A percentile compares a stretch with the other conserved stretches of the same genome.
These are phyloP conservation scores for Haematococcus sp. DNA, from an alignment of 139 green algal genomes.

Conservation along the genomic window DNA sequence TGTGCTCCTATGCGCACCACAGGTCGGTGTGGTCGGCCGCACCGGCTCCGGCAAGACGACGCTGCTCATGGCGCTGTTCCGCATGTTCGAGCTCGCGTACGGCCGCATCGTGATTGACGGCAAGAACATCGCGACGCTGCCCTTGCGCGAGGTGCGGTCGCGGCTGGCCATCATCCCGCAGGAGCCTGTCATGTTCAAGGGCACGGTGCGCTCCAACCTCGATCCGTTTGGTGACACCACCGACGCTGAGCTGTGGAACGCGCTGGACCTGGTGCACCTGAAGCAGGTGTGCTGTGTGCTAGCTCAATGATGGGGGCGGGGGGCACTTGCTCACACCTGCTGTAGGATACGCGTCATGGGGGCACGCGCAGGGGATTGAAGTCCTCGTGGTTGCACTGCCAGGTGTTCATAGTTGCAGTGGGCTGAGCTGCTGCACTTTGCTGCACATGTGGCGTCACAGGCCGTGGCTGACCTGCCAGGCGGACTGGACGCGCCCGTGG, in stretches of 20 bases:
- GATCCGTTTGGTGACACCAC: conserved; percentile 59
- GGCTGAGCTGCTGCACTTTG: too few species aligned
- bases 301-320: neutral
- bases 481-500: conserved; percentile 72
- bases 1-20: conserved; percentile 16
- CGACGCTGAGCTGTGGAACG: conserved; percentile 69
- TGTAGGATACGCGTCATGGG: too few species aligned
- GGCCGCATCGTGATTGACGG: conserved; percentile 80
- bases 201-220: conserved; percentile 78
- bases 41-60: conserved; percentile 77
- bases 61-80: conserved; percentile 77
- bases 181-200: conserved; percentile 77
- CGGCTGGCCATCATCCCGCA: conserved; percentile 71
- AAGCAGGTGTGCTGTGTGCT: conserved; percentile 24
- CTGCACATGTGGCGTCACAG: too few species aligned
- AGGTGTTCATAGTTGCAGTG: too few species aligned
- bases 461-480: conserved; percentile 44
- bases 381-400: too few species aligned
- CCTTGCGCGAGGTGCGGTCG: conserved; percentile 40
- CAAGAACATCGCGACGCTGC: conserved; percentile 68
- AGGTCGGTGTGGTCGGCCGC: conserved; percentile 60
- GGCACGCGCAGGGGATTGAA: too few species aligned
- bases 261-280: conserved; percentile 50
- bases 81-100: conserved; percentile 75
- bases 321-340: neutral